Evolutionary conservation across 1,284 basidiomycete species (phyloP), one percentile per base, ranked within the genome.

Genomic region (Puccinia coronata): DNA sequence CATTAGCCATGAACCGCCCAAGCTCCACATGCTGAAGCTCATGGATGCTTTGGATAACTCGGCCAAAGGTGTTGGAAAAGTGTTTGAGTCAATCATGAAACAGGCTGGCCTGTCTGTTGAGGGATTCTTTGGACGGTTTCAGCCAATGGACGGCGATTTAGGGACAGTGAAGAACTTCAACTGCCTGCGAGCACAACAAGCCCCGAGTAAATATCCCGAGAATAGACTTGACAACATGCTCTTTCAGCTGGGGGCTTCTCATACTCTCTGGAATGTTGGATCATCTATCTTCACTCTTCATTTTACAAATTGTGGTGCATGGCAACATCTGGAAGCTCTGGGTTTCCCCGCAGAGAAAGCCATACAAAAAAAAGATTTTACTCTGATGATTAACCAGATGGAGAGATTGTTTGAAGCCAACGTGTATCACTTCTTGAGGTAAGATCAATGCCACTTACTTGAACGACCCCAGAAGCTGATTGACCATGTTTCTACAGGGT

Each of bases 351-450:
- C n/a, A n/a, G n/a, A n/a, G n/a, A n/a, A n/a, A n/a, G n/a, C n/a
- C n/a, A n/a, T n/a, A n/a, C n/a, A n/a, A n/a, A n/a, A n/a, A n/a
- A n/a, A n/a, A n/a, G n/a, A n/a, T n/a, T n/a, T n/a, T n/a, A n/a
- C n/a, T n/a, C n/a, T n/a, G n/a, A n/a, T n/a, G n/a, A n/a, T n/a
- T n/a, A n/a, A n/a, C n/a, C n/a, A n/a, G n/a, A n/a, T n/a, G n/a
- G n/a, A n/a, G n/a, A n/a, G n/a, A n/a, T n/a, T n/a, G n/a, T 57
- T 47, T 75, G 34, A 43, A 31, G 55, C 57, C 14, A 61, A 18
- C 11, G 25, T 76, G 57, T 57, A 57, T 76, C 65, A 61, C 18
- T 76, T 39, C 25, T 31, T 76, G 11, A 65, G 61, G 74, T 61
- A 6, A 43, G 43, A 43, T 43, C 41, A 14, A 49, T 47, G 5